Evolutionary conservation across 1,284 basidiomycete species (phyloP).

Genomic region (Leccinum subfulvum): DNA sequence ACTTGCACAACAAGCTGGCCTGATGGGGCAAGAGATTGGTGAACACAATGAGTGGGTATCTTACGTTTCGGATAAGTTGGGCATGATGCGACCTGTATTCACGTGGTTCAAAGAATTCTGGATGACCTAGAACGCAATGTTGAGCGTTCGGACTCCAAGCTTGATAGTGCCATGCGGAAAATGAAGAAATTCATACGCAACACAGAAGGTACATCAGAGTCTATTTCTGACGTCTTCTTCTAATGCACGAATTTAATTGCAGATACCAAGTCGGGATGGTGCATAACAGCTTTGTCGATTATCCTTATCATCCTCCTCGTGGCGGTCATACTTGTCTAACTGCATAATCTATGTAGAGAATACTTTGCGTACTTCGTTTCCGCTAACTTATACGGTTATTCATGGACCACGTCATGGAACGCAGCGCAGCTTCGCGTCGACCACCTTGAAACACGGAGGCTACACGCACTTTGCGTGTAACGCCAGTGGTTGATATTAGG

Average conservation of each 20-base stretch:
- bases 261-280: conserved; percentile 76
- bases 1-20: conserved; percentile 81
- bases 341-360: conserved; percentile 4
- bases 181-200: conserved; percentile 82
- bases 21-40: conserved; percentile 86
- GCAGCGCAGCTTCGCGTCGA: not conserved
- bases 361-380: conserved; percentile 11
- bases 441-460: not conserved
- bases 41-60: conserved; percentile 82
- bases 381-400: conserved; percentile 24
- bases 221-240: not conserved
- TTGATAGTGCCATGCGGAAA: conserved; percentile 66
- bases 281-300: conserved; percentile 55
- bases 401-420: not conserved
- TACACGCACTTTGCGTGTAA: not conserved
- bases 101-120: conserved; percentile 63
- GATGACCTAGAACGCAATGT: conserved; percentile 78
- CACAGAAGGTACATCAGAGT: conserved; percentile 62
- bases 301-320: conserved; percentile 49
- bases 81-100: conserved; percentile 2
- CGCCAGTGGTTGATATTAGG: not conserved
- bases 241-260: not conserved
- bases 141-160: conserved; percentile 69
- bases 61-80: not conserved
- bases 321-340: conserved; percentile 49